phyloP scores from a whole-genome alignment of 2,329 filamentous ascomycete species.

The Acrodontium crateriforme region DNA sequence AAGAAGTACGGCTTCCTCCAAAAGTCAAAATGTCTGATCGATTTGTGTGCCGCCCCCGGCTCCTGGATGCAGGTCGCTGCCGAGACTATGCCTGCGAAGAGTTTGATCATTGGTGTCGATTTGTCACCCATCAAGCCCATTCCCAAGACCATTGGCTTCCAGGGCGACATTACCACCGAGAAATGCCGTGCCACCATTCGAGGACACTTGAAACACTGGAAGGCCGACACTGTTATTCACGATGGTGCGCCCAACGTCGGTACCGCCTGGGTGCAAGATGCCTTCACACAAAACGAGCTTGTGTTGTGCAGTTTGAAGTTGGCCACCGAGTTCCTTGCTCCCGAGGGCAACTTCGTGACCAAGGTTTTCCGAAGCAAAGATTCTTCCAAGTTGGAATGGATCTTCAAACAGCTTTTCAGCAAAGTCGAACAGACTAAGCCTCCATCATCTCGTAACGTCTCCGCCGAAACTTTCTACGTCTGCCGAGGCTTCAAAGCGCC shows the following conservation, averaged over 20 bases:
- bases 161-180: conserved; percentile 94
- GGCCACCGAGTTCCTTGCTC: conserved; percentile 79
- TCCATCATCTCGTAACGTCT: conserved; percentile 88
- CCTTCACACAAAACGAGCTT: conserved; percentile 91
- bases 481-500: conserved; percentile 92
- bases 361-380: conserved; percentile 97
- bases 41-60: conserved; percentile 94
- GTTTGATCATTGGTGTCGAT: conserved; percentile 89
- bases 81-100: conserved; percentile 82
- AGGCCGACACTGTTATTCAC: conserved; percentile 88
- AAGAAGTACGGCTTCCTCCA: conserved; percentile 98
- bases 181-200: conserved; percentile 86
- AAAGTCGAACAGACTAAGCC: conserved; percentile 97
- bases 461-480: conserved; percentile 96
- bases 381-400: conserved; percentile 91
- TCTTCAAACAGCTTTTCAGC: conserved; percentile 89
- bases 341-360: conserved; percentile 87
- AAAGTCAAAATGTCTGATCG: conserved; percentile 87
- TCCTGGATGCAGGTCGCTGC: conserved; percentile 95
- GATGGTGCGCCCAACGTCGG: conserved; percentile 97
- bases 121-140: conserved; percentile 91
- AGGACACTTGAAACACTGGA: conserved; percentile 86
- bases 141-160: conserved; percentile 84
- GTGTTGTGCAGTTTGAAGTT: conserved; percentile 83
- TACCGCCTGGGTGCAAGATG: conserved; percentile 96